Conservation (phyloP, 768 basidiomycete species). For the Gymnopilus junonius region DNA sequence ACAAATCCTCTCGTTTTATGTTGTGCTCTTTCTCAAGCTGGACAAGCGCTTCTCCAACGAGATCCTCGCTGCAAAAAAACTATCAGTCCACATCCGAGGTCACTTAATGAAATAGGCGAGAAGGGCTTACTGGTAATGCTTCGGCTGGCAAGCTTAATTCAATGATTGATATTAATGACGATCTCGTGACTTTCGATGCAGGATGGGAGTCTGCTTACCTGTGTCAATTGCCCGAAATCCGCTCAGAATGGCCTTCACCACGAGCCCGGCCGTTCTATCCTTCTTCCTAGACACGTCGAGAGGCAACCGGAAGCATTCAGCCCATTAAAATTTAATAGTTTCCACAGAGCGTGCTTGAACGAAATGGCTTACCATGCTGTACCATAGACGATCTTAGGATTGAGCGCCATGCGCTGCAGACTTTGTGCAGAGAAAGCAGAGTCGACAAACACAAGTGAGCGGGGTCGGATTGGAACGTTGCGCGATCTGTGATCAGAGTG, state of each 20-base stretch:
- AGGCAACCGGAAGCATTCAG: too few relatives aligned
- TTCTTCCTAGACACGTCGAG: too few relatives aligned
- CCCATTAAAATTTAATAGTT: too few relatives aligned
- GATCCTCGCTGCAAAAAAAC: conserved; percentile 60
- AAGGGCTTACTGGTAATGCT: conserved; percentile 64
- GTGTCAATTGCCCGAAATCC: conserved; percentile 87
- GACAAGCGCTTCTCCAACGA: conserved; percentile 76
- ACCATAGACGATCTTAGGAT: conserved; percentile 58
- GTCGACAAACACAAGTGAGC: not conserved
- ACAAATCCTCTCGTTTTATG: conserved; percentile 71
- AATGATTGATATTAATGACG: not conserved
- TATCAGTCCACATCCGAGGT: not conserved
- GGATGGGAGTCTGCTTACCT: conserved; percentile 45
- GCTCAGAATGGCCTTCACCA: conserved; percentile 70
- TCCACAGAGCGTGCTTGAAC: not conserved
- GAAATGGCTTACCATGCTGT: conserved; percentile 55
- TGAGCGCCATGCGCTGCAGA: conserved; percentile 17
- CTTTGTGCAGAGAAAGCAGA: not conserved
- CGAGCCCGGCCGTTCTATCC: conserved; percentile 67
- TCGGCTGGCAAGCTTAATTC: conserved; percentile 63
- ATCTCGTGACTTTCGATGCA: not conserved
- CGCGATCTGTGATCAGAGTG: not conserved
- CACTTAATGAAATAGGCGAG: not conserved
- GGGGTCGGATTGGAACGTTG: too few relatives aligned
- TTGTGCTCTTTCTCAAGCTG: conserved; percentile 58